phyloP scores from a whole-genome alignment of 805 yeast genomes.

The Candida ponderosae region DNA sequence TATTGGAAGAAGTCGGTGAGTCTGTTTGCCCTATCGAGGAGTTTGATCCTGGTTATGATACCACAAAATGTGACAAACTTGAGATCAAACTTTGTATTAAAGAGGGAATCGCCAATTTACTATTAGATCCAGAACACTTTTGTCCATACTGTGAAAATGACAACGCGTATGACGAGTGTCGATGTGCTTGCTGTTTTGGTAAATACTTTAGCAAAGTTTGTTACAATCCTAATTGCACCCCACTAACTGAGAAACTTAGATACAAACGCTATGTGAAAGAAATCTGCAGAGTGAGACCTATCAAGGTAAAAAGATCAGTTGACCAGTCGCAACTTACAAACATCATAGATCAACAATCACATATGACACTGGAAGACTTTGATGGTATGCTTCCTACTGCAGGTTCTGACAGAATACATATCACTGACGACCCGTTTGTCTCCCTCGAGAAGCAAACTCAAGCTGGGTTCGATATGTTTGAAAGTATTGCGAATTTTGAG shows the following conservation, averaged over 20 bases:
- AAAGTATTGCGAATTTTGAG: too few species aligned
- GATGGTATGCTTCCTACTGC: too few species aligned
- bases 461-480: too few species aligned
- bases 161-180: constrained; percentile 20
- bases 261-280: constrained; percentile 19
- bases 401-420: too few species aligned
- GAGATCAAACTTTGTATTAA: constrained; percentile 16
- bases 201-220: constrained; percentile 18
- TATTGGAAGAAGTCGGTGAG: constrained; percentile 4
- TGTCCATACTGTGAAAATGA: constrained; percentile 20
- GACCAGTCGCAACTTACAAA: background rate
- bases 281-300: constrained; percentile 16
- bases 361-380: too few species aligned
- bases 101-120: constrained; percentile 12
- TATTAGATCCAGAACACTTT: constrained; percentile 15
- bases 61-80: constrained; percentile 11
- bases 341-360: too few species aligned
- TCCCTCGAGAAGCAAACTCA: too few species aligned
- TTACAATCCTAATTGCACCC: constrained; percentile 17
- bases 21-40: constrained; percentile 12
- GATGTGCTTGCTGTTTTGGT: constrained; percentile 21
- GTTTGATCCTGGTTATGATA: constrained; percentile 15
- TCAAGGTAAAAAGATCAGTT: background rate
- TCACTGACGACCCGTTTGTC: too few species aligned
- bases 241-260: constrained; percentile 14